Percentiles rank a stretch among this genome's conserved stretches.
Evolutionary conservation across 164 flowering plant genomes (phyloP).

Genomic region (Vitis riparia): DNA sequence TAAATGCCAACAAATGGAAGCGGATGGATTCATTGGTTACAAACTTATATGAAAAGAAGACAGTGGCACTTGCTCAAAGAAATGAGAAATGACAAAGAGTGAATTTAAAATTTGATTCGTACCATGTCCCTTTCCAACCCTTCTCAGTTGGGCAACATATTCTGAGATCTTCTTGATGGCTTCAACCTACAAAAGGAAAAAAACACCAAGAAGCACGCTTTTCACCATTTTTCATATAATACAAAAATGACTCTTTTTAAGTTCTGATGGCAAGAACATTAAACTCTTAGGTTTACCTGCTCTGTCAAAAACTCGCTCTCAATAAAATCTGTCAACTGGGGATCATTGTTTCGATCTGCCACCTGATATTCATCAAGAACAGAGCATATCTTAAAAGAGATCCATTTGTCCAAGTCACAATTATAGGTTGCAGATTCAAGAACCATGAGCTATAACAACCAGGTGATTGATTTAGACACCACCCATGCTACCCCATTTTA

Average conservation of each 20-base stretch:
- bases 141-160: constrained; percentile 36
- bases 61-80: neutral
- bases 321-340: constrained; percentile 35
- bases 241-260: neutral
- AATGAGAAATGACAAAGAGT: neutral
- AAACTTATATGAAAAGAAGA: neutral
- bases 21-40: neutral
- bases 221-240: neutral
- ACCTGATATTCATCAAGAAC: constrained; percentile 22
- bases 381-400: too few species aligned
- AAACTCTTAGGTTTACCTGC: constrained; percentile 24
- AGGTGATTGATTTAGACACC: too few species aligned
- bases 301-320: constrained; percentile 38
- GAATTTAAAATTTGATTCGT: neutral
- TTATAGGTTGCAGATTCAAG: neutral
- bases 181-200: constrained; percentile 24
- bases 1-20: neutral
- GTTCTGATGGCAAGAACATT: too few species aligned
- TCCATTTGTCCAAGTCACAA: too few species aligned
- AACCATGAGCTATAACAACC: neutral
- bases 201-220: neutral
- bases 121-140: constrained; percentile 45
- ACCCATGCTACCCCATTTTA: neutral
- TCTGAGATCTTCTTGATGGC: constrained; percentile 38
- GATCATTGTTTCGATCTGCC: constrained; percentile 26